phyloP scores from a whole-genome alignment of 257 asterid genomes.

The Sherardia arvensis region DNA sequence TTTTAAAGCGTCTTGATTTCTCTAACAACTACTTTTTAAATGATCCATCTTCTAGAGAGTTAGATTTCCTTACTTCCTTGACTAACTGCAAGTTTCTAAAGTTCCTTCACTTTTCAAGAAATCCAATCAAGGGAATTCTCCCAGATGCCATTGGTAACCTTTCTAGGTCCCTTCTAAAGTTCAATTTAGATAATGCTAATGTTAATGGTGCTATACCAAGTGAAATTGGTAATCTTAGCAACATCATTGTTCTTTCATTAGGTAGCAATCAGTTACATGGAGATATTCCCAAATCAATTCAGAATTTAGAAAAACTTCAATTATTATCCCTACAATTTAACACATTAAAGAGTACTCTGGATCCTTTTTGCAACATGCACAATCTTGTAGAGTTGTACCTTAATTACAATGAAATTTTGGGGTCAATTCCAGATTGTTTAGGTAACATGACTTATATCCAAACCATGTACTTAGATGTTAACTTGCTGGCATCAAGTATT shows the following conservation, averaged over 20 bases:
- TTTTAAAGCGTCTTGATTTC: neutral
- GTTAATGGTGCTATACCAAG: neutral
- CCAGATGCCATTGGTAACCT: constrained; percentile 5
- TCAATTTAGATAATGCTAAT: neutral
- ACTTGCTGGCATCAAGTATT: neutral
- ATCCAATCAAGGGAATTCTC: neutral
- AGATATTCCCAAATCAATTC: neutral
- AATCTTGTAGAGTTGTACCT: constrained; percentile 7
- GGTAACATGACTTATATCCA: neutral
- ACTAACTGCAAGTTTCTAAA: neutral
- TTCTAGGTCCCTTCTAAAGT: neutral
- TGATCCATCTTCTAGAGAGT: neutral
- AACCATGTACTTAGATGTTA: neutral
- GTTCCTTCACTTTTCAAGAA: neutral
- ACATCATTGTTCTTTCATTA: neutral
- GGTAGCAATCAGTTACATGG: neutral
- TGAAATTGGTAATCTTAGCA: neutral
- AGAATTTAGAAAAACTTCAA: neutral
- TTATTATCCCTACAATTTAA: neutral
- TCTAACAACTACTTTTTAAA: neutral
- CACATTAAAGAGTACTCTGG: neutral
- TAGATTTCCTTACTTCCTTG: neutral
- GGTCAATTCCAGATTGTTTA: constrained; percentile 21
- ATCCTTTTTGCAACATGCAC: constrained; percentile 13
- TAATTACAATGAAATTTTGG: constrained; percentile 8